Conservation (phyloP, 257 asterid species). For the Eustoma russellianum region DNA sequence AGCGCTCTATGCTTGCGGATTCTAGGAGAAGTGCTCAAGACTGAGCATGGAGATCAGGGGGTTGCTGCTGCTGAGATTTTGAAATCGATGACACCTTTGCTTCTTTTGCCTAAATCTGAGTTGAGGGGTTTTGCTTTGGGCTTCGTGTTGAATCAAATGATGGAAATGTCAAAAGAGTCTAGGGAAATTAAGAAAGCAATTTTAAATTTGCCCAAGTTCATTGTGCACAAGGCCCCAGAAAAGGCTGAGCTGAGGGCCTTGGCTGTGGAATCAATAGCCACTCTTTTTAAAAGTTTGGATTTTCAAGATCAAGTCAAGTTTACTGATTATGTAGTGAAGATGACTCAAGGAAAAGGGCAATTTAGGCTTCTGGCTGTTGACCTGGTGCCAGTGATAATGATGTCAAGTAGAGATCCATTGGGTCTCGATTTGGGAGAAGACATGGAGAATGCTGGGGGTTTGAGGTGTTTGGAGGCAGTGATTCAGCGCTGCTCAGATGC, state of each 20-base stretch:
- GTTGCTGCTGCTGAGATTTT: conserved; percentile 62
- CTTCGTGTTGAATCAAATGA: conserved; percentile 61
- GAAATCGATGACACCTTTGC: conserved; percentile 55
- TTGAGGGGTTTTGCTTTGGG: conserved; percentile 52
- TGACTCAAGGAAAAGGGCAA: conserved; percentile 78
- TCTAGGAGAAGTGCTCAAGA: conserved; percentile 46
- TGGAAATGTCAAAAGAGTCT: conserved; percentile 34
- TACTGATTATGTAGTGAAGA: conserved; percentile 55
- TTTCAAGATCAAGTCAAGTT: conserved; percentile 49
- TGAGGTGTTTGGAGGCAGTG: conserved; percentile 55
- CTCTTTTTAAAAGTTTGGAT: conserved; percentile 57
- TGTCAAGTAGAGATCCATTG: conserved; percentile 37
- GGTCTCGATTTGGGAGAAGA: conserved; percentile 35
- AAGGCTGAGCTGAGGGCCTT: conserved; percentile 73
- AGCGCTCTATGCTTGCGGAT: conserved; percentile 48
- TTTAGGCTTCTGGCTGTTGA: conserved; percentile 84
- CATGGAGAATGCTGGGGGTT: conserved; percentile 44
- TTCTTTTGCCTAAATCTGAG: conserved; percentile 46
- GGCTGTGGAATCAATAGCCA: conserved; percentile 74
- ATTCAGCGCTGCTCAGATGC: conserved; percentile 77
- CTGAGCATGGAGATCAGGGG: conserved; percentile 70
- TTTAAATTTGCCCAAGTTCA: conserved; percentile 64
- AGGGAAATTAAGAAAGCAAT: conserved; percentile 46
- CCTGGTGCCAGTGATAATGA: conserved; percentile 42
- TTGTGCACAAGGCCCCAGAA: conserved; percentile 72